Evolutionary conservation across 495 filamentous ascomycete genomes (phyloP).

Genomic region (Parmelia sp.): DNA sequence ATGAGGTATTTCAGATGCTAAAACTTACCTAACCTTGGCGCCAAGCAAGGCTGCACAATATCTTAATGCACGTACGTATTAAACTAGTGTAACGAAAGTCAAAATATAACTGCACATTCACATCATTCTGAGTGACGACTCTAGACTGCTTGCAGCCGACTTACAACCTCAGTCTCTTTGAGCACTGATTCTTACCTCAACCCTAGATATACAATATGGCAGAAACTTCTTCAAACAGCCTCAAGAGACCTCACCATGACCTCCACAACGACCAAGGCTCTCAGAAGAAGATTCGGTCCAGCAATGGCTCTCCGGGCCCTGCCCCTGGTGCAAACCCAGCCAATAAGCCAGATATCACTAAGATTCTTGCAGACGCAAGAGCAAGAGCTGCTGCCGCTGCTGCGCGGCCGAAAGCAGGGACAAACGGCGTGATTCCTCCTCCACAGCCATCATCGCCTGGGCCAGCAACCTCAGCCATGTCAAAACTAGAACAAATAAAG

Average conservation of each 20-base stretch:
- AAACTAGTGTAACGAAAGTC: no score
- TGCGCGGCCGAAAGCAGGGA: slow-evolving; percentile 45
- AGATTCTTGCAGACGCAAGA: slow-evolving; percentile 57
- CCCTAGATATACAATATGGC: slow-evolving; percentile 41
- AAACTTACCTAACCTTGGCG: no score
- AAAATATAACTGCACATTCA: background rate
- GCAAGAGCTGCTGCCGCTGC: slow-evolving; percentile 55
- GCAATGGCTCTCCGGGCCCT: slow-evolving; percentile 52
- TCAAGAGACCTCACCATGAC: slow-evolving; percentile 55
- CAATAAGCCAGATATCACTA: slow-evolving; percentile 50
- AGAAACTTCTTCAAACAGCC: slow-evolving; percentile 41
- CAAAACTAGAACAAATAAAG: slow-evolving; percentile 61
- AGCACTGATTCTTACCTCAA: slow-evolving; percentile 1
- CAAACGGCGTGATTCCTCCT: slow-evolving; percentile 30
- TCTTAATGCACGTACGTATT: no score
- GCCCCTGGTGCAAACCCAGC: slow-evolving; percentile 32
- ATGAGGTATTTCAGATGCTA: no score
- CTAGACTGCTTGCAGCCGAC: background rate
- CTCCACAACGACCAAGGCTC: slow-evolving; percentile 34
- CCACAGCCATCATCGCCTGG: slow-evolving; percentile 36
- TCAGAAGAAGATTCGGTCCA: slow-evolving; percentile 55
- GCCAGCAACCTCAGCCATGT: slow-evolving; percentile 41
- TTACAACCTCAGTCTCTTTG: slow-evolving; percentile 13
- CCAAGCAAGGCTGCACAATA: no score
- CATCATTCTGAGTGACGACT: background rate